phyloP scores from a whole-genome alignment of 345 rosid genomes.

The Camelina neglecta region DNA sequence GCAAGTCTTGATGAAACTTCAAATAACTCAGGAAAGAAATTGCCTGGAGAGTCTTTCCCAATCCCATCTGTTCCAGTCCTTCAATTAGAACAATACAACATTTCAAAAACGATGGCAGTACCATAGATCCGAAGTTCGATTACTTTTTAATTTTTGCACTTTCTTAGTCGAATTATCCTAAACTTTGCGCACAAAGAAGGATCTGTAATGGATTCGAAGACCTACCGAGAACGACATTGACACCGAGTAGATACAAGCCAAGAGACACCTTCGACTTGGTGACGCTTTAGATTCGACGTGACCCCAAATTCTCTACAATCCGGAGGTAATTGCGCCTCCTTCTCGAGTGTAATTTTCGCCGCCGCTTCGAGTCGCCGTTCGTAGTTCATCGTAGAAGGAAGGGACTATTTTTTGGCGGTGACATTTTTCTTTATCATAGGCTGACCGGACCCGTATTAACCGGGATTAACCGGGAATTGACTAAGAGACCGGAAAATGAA shows the following conservation, averaged over 20 bases:
- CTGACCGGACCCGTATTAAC: not conserved
- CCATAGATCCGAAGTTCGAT: slow-evolving; percentile 26
- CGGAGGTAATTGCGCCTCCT: slow-evolving; percentile 43
- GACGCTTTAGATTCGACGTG: slow-evolving; percentile 65
- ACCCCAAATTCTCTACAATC: slow-evolving; percentile 56
- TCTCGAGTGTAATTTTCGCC: slow-evolving; percentile 52
- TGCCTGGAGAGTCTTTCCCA: slow-evolving; percentile 92
- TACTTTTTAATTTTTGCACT: not conserved
- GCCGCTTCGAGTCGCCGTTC: slow-evolving; percentile 67
- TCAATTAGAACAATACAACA: slow-evolving; percentile 22
- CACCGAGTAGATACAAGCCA: slow-evolving; percentile 82
- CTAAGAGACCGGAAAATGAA: not conserved
- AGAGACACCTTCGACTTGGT: slow-evolving; percentile 78
- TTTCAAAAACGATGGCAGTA: slow-evolving; percentile 32
- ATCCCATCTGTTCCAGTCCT: slow-evolving; percentile 70
- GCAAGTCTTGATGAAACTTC: slow-evolving; percentile 55
- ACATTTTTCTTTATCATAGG: not conserved
- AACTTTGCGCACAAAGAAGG: not conserved
- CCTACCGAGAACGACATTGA: slow-evolving; percentile 76
- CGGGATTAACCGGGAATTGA: not conserved
- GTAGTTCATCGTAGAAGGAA: slow-evolving; percentile 56
- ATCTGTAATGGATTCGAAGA: not conserved
- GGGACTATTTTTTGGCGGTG: slow-evolving; percentile 34
- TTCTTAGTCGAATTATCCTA: not conserved
- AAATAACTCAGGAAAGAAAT: slow-evolving; percentile 75